phyloP scores from a whole-genome alignment of 176 grass and related monocot species.

The Musa schizocarpa region DNA sequence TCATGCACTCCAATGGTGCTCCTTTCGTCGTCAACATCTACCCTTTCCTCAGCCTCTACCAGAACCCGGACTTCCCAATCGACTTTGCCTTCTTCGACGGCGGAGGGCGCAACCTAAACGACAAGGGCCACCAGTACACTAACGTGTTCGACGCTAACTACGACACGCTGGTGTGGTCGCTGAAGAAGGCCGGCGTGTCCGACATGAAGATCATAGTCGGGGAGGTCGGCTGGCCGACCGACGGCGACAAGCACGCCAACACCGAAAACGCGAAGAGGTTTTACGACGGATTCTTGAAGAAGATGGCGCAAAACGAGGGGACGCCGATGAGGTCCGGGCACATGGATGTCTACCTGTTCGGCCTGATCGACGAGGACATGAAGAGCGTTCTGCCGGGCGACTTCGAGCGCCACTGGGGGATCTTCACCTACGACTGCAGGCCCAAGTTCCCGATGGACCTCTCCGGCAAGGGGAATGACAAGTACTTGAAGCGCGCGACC shows the following conservation, averaged over 20 bases:
- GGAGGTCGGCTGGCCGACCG: conserved; percentile 78
- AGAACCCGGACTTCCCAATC: not conserved
- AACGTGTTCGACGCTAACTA: conserved; percentile 95
- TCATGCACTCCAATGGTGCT: not conserved
- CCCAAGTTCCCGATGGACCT: conserved; percentile 16
- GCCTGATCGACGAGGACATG: conserved; percentile 15
- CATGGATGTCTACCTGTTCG: conserved; percentile 1
- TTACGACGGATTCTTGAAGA: conserved; percentile 10
- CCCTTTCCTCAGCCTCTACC: conserved; percentile 9
- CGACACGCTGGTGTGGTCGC: conserved; percentile 54
- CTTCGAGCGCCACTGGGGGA: conserved; percentile 20
- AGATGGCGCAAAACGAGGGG: not conserved
- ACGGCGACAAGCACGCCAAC: conserved; percentile 60
- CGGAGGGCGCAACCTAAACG: not conserved
- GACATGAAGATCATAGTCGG: conserved; percentile 65
- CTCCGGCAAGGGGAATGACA: not conserved
- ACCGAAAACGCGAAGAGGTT: not conserved
- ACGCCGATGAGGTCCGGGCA: conserved; percentile 4
- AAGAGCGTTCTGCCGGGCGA: conserved; percentile 5
- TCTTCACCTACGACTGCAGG: conserved; percentile 4
- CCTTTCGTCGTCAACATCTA: conserved; percentile 7
- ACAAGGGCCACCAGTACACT: conserved; percentile 20
- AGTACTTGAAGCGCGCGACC: not conserved
- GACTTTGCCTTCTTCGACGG: conserved; percentile 7
- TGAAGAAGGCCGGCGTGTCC: conserved; percentile 70